These are phyloP conservation scores for Candida gorgasii DNA, from an alignment of 805 yeast species.

Conservation along the genomic window DNA sequence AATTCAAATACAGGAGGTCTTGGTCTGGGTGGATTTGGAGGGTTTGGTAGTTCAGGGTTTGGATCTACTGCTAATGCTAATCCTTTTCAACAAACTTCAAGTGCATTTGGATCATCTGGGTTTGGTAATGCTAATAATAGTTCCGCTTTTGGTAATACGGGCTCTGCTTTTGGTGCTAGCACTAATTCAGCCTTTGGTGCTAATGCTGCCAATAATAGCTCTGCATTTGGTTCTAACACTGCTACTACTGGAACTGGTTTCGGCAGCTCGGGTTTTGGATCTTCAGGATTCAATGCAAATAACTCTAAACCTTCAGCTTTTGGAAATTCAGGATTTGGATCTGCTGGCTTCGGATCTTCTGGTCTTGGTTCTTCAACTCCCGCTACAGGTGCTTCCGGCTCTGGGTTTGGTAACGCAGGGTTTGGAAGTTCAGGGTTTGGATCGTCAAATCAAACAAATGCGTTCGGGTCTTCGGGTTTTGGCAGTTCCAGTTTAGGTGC, in stretches of 20 bases:
- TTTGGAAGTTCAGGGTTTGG: slow-evolving; percentile 17
- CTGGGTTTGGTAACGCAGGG: slow-evolving; percentile 8
- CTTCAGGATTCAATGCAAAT: slow-evolving; percentile 15
- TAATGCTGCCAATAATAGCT: slow-evolving; percentile 3
- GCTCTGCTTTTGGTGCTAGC: slow-evolving; percentile 3
- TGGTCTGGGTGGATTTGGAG: slow-evolving; percentile 9
- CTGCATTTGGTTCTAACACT: slow-evolving; percentile 12
- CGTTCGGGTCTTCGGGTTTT: slow-evolving; percentile 1
- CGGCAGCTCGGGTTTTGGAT: slow-evolving; percentile 13
- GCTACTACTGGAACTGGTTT: slow-evolving; percentile 12
- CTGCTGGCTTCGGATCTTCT: slow-evolving; percentile 14
- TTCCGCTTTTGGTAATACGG: slow-evolving; percentile 13
- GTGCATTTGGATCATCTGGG: slow-evolving; percentile 13
- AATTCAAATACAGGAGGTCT: slow-evolving; percentile 19
- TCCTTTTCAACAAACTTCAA: slow-evolving; percentile 2
- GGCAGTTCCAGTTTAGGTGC: slow-evolving; percentile 9
- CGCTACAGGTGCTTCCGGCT: slow-evolving; percentile 2
- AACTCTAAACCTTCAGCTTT: slow-evolving; percentile 8
- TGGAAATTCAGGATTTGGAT: slow-evolving; percentile 13
- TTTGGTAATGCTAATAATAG: slow-evolving; percentile 5
- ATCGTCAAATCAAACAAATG: slow-evolving; percentile 6
- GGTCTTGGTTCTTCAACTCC: slow-evolving; percentile 15
- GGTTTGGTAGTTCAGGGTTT: slow-evolving; percentile 15
- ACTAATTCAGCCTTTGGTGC: slow-evolving; percentile 4
- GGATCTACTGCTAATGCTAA: slow-evolving; percentile 10